Evolutionary conservation across 1,284 basidiomycete genomes (phyloP).

Genomic region (Cutaneotrichosporon daszewskae): DNA sequence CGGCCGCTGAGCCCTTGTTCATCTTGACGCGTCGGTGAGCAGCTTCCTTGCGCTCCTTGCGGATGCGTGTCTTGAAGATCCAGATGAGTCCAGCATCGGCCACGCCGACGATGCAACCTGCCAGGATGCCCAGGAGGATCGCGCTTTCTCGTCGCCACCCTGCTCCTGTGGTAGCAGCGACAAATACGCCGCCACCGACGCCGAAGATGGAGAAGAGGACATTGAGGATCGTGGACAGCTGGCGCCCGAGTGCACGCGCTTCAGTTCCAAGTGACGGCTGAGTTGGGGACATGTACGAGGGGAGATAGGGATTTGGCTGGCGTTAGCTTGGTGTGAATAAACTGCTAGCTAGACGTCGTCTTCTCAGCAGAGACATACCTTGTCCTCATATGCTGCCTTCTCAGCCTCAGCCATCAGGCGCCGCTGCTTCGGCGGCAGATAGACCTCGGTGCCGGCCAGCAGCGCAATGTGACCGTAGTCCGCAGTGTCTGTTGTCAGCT

Average conservation of each 20-base stretch:
- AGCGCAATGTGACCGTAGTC: constrained; percentile 31
- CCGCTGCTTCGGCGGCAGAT: constrained; percentile 28
- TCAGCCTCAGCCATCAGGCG: constrained; percentile 12
- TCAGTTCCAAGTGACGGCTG: constrained; percentile 29
- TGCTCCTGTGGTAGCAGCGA: constrained; percentile 27
- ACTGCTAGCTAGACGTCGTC: neutral
- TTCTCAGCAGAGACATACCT: no score
- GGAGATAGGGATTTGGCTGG: constrained; percentile 30
- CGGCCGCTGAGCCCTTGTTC: constrained; percentile 8
- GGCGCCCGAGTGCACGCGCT: constrained; percentile 25
- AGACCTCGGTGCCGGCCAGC: constrained; percentile 36
- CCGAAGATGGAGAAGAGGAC: constrained; percentile 41
- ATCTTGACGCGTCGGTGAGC: constrained; percentile 8
- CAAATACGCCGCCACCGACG: constrained; percentile 33
- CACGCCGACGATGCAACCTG: constrained; percentile 31
- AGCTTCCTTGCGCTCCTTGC: constrained; percentile 18
- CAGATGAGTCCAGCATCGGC: constrained; percentile 32
- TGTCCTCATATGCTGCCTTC: constrained; percentile 1
- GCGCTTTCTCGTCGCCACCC: constrained; percentile 30
- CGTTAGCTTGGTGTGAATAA: neutral
- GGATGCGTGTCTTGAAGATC: constrained; percentile 23
- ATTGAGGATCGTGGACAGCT: constrained; percentile 35
- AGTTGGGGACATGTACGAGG: constrained; percentile 28
- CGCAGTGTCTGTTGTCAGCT: constrained; percentile 22
- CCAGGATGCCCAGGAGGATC: constrained; percentile 29